Evolutionary conservation across 768 basidiomycete genomes (phyloP).

Genomic region (Pholiota molesta): DNA sequence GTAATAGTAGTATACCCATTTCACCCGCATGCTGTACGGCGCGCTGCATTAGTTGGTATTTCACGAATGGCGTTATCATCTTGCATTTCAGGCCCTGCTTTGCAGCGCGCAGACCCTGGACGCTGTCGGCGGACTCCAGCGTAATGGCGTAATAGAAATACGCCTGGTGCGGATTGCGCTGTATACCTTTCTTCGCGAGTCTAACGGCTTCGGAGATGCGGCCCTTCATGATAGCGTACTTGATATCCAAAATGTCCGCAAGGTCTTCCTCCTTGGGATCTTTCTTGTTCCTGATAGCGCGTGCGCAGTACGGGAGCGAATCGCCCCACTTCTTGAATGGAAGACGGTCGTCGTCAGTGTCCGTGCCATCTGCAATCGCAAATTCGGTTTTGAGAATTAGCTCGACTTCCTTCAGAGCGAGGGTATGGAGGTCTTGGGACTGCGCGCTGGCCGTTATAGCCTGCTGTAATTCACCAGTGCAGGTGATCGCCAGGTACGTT

Average conservation of each 20-base stretch:
- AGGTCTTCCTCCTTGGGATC: conserved; percentile 46
- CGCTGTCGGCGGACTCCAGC: conserved; percentile 43
- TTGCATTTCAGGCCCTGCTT: conserved; percentile 70
- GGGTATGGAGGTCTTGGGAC: conserved; percentile 50
- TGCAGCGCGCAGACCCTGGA: conserved; percentile 58
- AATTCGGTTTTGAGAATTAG: conserved; percentile 63
- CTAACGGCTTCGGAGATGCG: conserved; percentile 51
- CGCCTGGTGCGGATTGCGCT: conserved; percentile 58
- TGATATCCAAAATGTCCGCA: conserved; percentile 70
- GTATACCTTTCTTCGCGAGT: conserved; percentile 48
- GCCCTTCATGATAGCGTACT: conserved; percentile 52
- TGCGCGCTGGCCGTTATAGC: conserved; percentile 55
- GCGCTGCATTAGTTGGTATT: conserved; percentile 60
- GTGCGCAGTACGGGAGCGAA: conserved; percentile 60
- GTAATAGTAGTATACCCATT: conserved; percentile 54
- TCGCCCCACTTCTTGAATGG: conserved; percentile 65
- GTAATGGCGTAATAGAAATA: conserved; percentile 70
- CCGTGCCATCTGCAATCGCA: conserved; percentile 57
- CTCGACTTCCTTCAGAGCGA: conserved; percentile 51
- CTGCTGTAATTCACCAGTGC: conserved; percentile 46
- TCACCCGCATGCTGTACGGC: conserved; percentile 63
- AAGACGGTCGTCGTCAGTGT: conserved; percentile 48
- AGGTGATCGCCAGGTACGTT: conserved; percentile 41
- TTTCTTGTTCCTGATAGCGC: conserved; percentile 51
- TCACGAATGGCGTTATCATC: conserved; percentile 56